phyloP scores from a whole-genome alignment of 768 basidiomycete genomes.

The Lentinula raphanica region DNA sequence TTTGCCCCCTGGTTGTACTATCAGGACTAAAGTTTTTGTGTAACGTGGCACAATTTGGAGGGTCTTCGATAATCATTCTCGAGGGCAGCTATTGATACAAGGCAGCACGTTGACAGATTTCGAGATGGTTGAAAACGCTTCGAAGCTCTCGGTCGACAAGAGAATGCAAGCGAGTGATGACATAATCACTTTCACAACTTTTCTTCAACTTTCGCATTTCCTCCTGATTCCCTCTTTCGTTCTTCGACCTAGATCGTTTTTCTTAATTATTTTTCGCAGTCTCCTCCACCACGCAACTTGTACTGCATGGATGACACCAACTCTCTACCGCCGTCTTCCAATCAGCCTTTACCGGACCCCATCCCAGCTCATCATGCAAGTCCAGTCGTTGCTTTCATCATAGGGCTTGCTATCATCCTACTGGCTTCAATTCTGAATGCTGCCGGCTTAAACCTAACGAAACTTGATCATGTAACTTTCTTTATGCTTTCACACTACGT shows the following conservation, averaged over 20 bases:
- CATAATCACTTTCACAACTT: background rate
- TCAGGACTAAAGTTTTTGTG: too few species aligned
- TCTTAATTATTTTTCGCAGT: background rate
- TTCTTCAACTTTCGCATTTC: background rate
- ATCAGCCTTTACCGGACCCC: slow-evolving; percentile 13
- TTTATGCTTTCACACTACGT: background rate
- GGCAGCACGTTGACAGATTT: too few species aligned
- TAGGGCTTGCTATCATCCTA: slow-evolving; percentile 81
- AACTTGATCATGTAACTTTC: slow-evolving; percentile 77
- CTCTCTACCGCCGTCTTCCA: background rate
- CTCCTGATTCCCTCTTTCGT: background rate
- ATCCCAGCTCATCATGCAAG: slow-evolving; percentile 37
- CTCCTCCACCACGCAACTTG: background rate
- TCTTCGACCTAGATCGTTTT: background rate
- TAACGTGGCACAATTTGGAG: too few species aligned
- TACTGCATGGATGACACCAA: slow-evolving; percentile 2
- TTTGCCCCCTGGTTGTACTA: too few species aligned
- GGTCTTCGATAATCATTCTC: too few species aligned
- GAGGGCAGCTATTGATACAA: too few species aligned
- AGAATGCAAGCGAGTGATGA: background rate
- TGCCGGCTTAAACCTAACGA: slow-evolving; percentile 91
- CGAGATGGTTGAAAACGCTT: too few species aligned
- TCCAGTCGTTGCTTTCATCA: slow-evolving; percentile 70
- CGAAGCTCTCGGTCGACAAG: too few species aligned
- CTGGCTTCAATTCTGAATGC: slow-evolving; percentile 84